Base-by-base conservation (phyloP, 164 flowering plant species). In the Platanus orientalis region DNA sequence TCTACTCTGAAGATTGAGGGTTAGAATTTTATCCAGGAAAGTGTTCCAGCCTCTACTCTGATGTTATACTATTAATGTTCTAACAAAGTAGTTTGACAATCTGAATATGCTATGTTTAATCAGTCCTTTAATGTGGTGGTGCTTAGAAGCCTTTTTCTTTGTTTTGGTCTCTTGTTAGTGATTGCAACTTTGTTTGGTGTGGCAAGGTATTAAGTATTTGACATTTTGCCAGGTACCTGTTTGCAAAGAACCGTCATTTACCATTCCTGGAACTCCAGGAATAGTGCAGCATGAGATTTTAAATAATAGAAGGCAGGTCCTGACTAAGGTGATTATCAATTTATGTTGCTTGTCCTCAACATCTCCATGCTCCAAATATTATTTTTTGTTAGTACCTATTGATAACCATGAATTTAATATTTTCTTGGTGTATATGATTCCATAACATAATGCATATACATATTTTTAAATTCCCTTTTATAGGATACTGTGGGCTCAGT, bases 221-320 rank as follows among this genome's bases (percentile, higher is more conserved):
- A 52, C 26, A 24, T 16, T 69, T 36, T 60, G 58, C n/a, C 66
- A 91, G 99, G 88, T 79, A 55, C 96, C 99, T 66, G 88, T 84
- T 34, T 83, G 84, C 72, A 80, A 78, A 76, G 86, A 83, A 69
- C 94, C 99, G 42, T 74, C 80, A 11, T 66, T 79, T 44, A 78
- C 81, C 56, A 88, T 94, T 71, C 82, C 78, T 63, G 97, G 99
- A 64, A 80, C 78, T 62, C 89, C 95, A 25, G 92, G 77, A 59
- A 85, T 91, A 27, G 94, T 91, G 72, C 93, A 87, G 66, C 94
- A 94, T 85, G 97, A 91, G 72, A 86, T 94, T 69, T 74, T 94
- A 70, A 94, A 91, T 64, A 89, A 91, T 60, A 81, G 90, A 76
- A 88, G 97, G 73, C 97, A 91, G 72, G 87, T 94, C 57, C 81